Conservation (phyloP, 805 yeast genomes). For the Candida ovalis region DNA sequence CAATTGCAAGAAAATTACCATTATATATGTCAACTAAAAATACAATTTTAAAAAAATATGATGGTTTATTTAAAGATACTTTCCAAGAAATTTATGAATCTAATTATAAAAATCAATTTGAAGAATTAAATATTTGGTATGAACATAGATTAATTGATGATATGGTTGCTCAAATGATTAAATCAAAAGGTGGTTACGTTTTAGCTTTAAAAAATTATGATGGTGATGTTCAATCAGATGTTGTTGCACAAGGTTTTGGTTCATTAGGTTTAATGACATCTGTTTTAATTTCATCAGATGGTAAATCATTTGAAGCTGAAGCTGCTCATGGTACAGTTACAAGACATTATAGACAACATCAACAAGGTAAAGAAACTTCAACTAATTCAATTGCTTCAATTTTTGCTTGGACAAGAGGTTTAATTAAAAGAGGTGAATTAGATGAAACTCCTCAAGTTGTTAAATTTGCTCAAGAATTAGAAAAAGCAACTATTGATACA, state of each 20-base stretch:
- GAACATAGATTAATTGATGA: constrained; percentile 96
- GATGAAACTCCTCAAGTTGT: constrained; percentile 85
- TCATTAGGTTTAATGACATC: constrained; percentile 97
- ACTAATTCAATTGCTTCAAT: constrained; percentile 97
- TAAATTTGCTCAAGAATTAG: constrained; percentile 72
- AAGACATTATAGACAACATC: constrained; percentile 93
- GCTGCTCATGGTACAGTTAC: constrained; percentile 99
- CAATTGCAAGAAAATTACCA: constrained; percentile 72
- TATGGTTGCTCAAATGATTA: constrained; percentile 98
- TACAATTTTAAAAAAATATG: constrained; percentile 90
- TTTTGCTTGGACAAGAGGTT: constrained; percentile 95
- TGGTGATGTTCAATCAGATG: constrained; percentile 95
- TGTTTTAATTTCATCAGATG: constrained; percentile 94
- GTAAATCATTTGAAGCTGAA: constrained; percentile 91
- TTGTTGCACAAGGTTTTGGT: constrained; percentile 98
- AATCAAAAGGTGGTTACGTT: constrained; percentile 90
- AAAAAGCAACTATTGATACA: constrained; percentile 81
- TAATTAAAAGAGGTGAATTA: constrained; percentile 86
- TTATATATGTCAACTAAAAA: constrained; percentile 89
- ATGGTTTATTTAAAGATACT: constrained; percentile 92
- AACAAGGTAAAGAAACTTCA: constrained; percentile 94
- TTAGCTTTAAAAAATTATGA: constrained; percentile 97
- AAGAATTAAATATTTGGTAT: constrained; percentile 83
- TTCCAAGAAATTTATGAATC: constrained; percentile 76
- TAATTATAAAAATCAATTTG: constrained; percentile 69